Evolutionary conservation across 140 eudicot genomes (phyloP).

Genomic region (Eryngium alpinum): DNA sequence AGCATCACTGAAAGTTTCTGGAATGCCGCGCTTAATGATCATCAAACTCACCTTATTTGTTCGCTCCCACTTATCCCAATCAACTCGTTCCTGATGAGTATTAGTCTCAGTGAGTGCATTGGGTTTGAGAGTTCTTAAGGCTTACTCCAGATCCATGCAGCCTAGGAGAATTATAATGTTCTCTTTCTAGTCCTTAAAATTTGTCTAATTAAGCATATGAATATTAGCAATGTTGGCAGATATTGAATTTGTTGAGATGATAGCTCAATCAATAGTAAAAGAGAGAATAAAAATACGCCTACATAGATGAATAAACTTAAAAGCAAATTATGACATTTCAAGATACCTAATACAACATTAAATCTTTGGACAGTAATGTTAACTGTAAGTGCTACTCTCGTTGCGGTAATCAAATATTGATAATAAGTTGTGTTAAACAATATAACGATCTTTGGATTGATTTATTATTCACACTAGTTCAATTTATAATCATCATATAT

Average conservation of each 20-base stretch:
- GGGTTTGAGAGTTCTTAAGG: neutral
- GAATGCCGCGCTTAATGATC: too few relatives aligned
- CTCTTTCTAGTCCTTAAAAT: neutral
- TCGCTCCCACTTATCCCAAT: too few relatives aligned
- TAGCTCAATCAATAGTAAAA: neutral
- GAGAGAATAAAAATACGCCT: neutral
- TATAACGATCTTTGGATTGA: neutral
- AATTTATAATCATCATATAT: neutral
- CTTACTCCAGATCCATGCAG: neutral
- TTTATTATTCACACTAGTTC: conserved; percentile 3
- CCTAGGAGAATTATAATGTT: neutral
- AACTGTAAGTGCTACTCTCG: neutral
- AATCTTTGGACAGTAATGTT: neutral
- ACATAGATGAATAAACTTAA: neutral
- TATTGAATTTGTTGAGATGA: neutral
- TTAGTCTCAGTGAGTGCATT: neutral
- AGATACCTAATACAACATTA: conserved; percentile 1
- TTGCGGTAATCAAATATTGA: neutral
- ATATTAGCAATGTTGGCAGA: too few relatives aligned
- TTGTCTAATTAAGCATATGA: neutral
- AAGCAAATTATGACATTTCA: neutral
- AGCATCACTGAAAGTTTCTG: too few relatives aligned
- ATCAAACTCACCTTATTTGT: too few relatives aligned
- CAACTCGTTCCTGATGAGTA: neutral
- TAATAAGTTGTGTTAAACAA: conserved; percentile 8